Percentiles rank a stretch among this genome's conserved stretches.
These are phyloP conservation scores for Sechiopsis laciniata DNA, from an alignment of 306 rosid genomes.

Conservation along the genomic window DNA sequence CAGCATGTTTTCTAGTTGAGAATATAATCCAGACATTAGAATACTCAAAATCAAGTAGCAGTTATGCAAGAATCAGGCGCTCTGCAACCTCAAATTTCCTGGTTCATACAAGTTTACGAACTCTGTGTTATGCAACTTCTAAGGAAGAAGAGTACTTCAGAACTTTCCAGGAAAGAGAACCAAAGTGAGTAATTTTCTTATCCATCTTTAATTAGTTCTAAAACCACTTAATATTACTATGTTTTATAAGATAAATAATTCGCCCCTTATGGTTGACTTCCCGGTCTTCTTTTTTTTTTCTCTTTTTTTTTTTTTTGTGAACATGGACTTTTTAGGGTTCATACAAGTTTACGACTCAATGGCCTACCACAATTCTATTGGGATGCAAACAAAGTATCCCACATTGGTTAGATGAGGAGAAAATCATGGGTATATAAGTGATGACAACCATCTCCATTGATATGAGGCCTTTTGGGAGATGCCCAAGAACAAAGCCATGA, in stretches of 20 bases:
- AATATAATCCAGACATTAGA: neutral
- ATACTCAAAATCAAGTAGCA: neutral
- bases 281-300: neutral
- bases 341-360: too few species aligned
- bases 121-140: neutral
- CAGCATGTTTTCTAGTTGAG: slow-evolving; percentile 5
- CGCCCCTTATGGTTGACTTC: neutral
- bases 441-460: too few species aligned
- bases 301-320: neutral
- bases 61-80: neutral
- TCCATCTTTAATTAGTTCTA: too few species aligned
- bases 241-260: neutral
- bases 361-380: too few species aligned
- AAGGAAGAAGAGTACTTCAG: neutral
- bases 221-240: neutral
- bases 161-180: neutral
- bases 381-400: too few species aligned
- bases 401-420: too few species aligned
- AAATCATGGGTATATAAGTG: too few species aligned
- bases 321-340: neutral
- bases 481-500: too few species aligned
- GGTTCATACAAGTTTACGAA: neutral
- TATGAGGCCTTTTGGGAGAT: too few species aligned
- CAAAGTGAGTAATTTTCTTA: neutral
- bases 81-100: neutral